Conservation (phyloP, 495 filamentous ascomycete genomes). For the Aspergillus bridgeri region DNA sequence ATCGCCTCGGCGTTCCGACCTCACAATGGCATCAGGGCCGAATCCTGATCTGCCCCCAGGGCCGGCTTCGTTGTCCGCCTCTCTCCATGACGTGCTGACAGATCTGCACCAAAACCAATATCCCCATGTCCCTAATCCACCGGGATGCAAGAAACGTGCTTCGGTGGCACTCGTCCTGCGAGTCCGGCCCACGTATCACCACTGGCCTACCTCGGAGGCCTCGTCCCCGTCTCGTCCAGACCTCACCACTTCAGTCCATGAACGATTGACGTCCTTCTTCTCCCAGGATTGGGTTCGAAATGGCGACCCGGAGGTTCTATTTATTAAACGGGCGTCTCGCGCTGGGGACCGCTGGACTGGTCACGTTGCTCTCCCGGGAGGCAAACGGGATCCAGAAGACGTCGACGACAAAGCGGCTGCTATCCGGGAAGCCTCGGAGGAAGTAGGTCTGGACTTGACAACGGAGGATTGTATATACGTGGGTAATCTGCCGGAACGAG, state of each 20-base stretch:
- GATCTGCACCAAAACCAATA: conserved; percentile 54
- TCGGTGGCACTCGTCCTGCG: conserved; percentile 72
- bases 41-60: conserved; percentile 4
- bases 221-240: conserved; percentile 23
- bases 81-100: conserved; percentile 46
- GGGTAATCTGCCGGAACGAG: conserved; percentile 68
- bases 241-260: conserved; percentile 28
- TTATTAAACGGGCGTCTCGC: conserved; percentile 72
- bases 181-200: conserved; percentile 57
- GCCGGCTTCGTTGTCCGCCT: conserved; percentile 14
- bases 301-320: conserved; percentile 72
- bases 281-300: conserved; percentile 65
- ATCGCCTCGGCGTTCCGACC: not conserved
- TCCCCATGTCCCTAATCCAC: conserved; percentile 61
- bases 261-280: conserved; percentile 60
- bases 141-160: conserved; percentile 60
- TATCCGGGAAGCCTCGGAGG: conserved; percentile 66
- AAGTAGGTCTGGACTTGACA: conserved; percentile 65
- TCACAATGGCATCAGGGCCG: not conserved
- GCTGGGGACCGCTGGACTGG: conserved; percentile 72
- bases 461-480: conserved; percentile 52
- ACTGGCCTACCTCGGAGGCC: conserved; percentile 44
- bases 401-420: conserved; percentile 61
- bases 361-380: conserved; percentile 73
- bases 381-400: conserved; percentile 68